phyloP scores from a whole-genome alignment of 441 rosid species.

The Eutrema salsugineum region DNA sequence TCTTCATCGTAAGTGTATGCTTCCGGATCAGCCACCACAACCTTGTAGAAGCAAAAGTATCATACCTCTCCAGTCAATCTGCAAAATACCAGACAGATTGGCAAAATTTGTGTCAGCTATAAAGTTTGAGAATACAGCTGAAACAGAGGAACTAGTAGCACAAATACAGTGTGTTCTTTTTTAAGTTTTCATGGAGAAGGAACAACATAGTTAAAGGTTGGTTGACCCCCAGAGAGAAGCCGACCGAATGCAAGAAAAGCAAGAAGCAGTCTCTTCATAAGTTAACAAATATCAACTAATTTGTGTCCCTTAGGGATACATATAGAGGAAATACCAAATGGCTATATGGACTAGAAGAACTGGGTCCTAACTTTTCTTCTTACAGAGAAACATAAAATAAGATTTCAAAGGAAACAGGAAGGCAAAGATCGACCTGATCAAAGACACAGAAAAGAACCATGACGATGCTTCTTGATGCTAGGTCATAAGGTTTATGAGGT shows the following conservation, averaged over 20 bases:
- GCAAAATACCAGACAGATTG: too few relatives aligned
- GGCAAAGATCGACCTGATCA: too few relatives aligned
- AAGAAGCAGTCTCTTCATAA: background rate
- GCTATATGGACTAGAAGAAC: too few relatives aligned
- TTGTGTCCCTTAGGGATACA: background rate
- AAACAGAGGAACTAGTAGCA: background rate
- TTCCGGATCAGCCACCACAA: constrained; percentile 75
- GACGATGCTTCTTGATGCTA: too few relatives aligned
- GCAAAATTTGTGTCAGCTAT: background rate
- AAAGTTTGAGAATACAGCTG: background rate
- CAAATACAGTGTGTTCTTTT: background rate
- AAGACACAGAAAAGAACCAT: too few relatives aligned
- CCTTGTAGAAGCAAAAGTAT: constrained; percentile 34
- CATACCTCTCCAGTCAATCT: too few relatives aligned
- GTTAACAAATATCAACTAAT: background rate
- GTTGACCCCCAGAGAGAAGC: background rate
- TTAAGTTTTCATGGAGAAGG: background rate
- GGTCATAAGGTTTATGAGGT: too few relatives aligned
- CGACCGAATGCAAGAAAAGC: background rate
- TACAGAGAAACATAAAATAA: too few relatives aligned
- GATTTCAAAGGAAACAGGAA: too few relatives aligned
- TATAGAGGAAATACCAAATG: background rate
- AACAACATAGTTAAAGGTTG: background rate
- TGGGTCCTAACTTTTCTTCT: too few relatives aligned
- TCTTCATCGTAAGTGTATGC: constrained; percentile 91